Evolutionary conservation across 805 yeast species (phyloP).

Genomic region (Myxozyma lipomycoides): DNA sequence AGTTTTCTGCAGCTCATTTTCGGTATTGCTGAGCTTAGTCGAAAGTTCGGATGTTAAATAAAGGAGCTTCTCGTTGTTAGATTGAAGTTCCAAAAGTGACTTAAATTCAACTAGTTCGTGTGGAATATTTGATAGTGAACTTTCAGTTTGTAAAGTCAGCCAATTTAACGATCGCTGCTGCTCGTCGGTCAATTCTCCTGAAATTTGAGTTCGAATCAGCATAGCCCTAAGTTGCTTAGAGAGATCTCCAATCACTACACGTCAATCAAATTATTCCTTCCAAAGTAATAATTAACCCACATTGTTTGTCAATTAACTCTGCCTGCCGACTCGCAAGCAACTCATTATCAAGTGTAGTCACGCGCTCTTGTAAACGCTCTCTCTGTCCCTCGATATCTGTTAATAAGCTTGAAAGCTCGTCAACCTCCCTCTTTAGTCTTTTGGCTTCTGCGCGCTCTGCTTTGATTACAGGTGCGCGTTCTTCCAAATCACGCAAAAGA

Average conservation of each 20-base stretch:
- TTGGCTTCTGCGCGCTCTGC: slow-evolving; percentile 60
- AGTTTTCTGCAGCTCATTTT: slow-evolving; percentile 34
- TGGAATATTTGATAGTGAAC: slow-evolving; percentile 45
- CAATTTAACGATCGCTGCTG: neutral
- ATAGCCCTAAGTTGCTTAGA: neutral
- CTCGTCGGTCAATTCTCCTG: neutral
- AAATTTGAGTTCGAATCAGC: neutral
- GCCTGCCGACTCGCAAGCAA: no score
- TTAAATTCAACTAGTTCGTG: slow-evolving; percentile 70
- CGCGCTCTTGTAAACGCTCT: slow-evolving; percentile 37
- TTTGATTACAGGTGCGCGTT: slow-evolving; percentile 69
- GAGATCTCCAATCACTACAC: neutral
- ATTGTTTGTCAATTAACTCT: no score
- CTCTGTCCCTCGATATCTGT: slow-evolving; percentile 41
- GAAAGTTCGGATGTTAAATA: slow-evolving; percentile 68
- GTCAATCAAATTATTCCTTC: neutral
- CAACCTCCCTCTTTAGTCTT: slow-evolving; percentile 52
- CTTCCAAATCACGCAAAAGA: slow-evolving; percentile 71
- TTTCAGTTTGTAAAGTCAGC: neutral
- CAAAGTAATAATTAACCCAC: no score
- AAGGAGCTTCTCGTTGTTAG: slow-evolving; percentile 68
- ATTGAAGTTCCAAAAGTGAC: slow-evolving; percentile 61
- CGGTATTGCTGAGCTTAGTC: slow-evolving; percentile 62
- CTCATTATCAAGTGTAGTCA: no score
- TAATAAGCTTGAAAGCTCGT: slow-evolving; percentile 51